Evolutionary conservation across 768 basidiomycete species (phyloP), one percentile per base, ranked within the genome.

Genomic region (Amylocystis lapponica): DNA sequence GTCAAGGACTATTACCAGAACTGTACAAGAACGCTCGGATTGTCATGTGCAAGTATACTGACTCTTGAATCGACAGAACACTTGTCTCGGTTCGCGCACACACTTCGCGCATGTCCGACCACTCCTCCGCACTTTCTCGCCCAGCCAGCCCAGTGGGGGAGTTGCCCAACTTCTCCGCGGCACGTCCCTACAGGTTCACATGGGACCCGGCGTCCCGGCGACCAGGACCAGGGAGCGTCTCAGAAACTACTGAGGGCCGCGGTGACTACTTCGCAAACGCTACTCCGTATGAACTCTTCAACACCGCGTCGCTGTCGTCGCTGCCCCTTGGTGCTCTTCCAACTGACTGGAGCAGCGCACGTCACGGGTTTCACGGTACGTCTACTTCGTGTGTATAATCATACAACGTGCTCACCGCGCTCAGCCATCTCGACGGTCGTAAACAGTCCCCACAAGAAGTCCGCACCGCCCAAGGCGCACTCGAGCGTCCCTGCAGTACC

Each of bases 391-490:
- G 27, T 29, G 25, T 38, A 16, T 19, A 22, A 8, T 17, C 25
- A n/a, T 9, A 6, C 10, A 40, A 27, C 37, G 51, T 52, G 31
- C 37, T 54, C 10, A 46, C 45, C 20, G n/a, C 16, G 26, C 36
- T 12, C 60, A 96, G 94, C 92, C 29, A 93, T 96, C 50, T 94
- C 93, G 8, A 93, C 89, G 14, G 88, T 96, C 21, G 76, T 96
- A 39, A 93, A 93, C 55, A 92, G 86, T 55, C 94, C 94, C 1
- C 82, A 85, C 56, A 86, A 83, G 64, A 76, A 72, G 27, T 83
- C 86, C 36, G 83, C 86, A 6, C 91, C 94, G 11, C 86, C 94
- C 23, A 89, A 95, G 59, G 80, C 91, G 0, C 88, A 94, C 52
- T 86, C 91, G 1, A 64, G 81, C 0, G 68, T 97, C 14, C 85